Evolutionary conservation across 2,329 filamentous ascomycete genomes (phyloP), one percentile per base, ranked within the genome.

Genomic region (Fusarium bactridioides): DNA sequence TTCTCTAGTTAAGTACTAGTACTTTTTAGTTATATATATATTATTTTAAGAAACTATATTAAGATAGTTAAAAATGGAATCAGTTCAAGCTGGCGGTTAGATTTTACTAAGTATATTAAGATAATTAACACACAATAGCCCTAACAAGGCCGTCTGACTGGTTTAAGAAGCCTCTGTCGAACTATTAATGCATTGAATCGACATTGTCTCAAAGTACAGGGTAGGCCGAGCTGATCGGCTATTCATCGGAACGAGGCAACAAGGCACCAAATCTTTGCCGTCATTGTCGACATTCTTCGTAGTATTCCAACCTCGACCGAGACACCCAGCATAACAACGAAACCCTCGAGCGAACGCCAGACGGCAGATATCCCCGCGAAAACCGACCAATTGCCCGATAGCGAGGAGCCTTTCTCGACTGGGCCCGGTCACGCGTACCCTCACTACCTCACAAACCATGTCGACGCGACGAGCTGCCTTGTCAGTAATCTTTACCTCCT

Each of bases 391-490:
- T 77, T 73, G 66, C 58, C 51, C 47, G 43, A 58, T 40, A 61
- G 56, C 51, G 62, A 77, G 63, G 71, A 73, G 55, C 50, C 55
- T 64, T 57, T 62, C 54, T 63, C 65, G 57, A 69, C 55, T 72
- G 69, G 59, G 59, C 44, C 58, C 64, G 57, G 59, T 53, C 56
- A 67, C 61, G 62, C 67, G 61, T 60, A 40, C 37, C 61, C 51
- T 66, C 56, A 56, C 29, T 21, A 55, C 44, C 45, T 59, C 27
- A 60, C 40, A 41, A 58, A 71, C 44, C 61, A 79, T 80, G 79
- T 77, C 79, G 69, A 79, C 79, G 70, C 83, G 84, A 80, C 85
- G 84, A 78, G 86, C 86, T 75, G 84, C 84, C 35, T 74, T 88
- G 87, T 88, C 72, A 84, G 86, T 79, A 57, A 45, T 56, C 51